Evolutionary conservation across 2,329 filamentous ascomycete genomes (phyloP), one percentile per base, ranked within the genome.

Genomic region (Penicillium brasilianum): DNA sequence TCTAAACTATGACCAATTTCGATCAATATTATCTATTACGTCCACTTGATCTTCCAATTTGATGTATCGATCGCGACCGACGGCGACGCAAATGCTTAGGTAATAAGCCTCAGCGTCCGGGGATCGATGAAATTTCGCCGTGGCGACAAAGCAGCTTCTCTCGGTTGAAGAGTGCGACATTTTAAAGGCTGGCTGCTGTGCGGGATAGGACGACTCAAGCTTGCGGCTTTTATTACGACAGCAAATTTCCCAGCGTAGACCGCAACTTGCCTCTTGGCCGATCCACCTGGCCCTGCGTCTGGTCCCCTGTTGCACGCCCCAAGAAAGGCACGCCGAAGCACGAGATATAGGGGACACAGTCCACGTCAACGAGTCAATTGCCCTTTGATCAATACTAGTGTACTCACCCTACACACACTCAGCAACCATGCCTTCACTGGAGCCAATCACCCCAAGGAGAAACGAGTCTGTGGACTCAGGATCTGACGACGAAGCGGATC

Each of bases 401-500:
- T 6, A 25, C 30, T 39, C 11, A 3, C 9, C 9, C 13, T 5
- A 28, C 13, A 8, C 9, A 43, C 28, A 34, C 6, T 20, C 36
- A 41, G n/a, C 52, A 16, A 59, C 14, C 7, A 59, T 69, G 66
- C 69, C 65, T 16, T 68, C 66, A 34, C 32, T 66, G 50, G 64
- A 68, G 22, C 63, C 63, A 50, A 58, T 58, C 52, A 56, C 57
- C 25, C 58, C 58, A 16, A 43, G 48, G 22, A 66, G 50, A 53
- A 67, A 61, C 57, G 54, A 63, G 16, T 60, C 55, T 11, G 52
- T 55, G 52, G 63, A 80, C 52, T 69, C 51, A 43, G 96, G 96
- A 91, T 96, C 92, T 50, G 93, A 97, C 81, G 92, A 96, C 77
- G 94, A 97, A 77, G 89, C 90, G 51, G 94, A 97, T 73, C 89